These are phyloP conservation scores for Phycomyces blakesleeanus DNA, from an alignment of 192 early-diverging fungal species.

Conservation along the genomic window DNA sequence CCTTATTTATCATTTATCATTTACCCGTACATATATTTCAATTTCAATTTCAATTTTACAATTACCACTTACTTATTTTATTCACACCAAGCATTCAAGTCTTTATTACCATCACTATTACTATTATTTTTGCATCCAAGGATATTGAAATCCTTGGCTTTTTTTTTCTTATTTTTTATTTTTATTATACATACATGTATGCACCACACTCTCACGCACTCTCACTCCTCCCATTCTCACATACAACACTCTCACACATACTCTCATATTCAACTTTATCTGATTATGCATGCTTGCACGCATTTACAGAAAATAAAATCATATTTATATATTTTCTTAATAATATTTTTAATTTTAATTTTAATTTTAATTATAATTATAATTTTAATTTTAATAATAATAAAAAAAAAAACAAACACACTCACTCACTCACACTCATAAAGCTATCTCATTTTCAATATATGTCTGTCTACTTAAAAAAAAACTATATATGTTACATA, in stretches of 20 bases:
- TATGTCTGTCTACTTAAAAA: too few species aligned
- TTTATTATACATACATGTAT: neutral
- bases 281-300: neutral
- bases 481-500: too few species aligned
- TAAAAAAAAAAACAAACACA: too few species aligned
- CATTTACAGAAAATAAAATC: neutral
- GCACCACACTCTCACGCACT: neutral
- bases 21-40: too few species aligned
- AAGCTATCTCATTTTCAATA: neutral
- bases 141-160: slow-evolving; percentile 8
- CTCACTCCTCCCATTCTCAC: neutral
- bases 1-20: neutral
- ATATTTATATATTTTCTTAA: neutral
- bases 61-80: too few species aligned
- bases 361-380: too few species aligned
- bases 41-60: too few species aligned
- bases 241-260: neutral
- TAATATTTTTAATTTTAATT: too few species aligned
- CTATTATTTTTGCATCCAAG: neutral
- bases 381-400: too few species aligned
- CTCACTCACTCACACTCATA: slow-evolving; percentile 9
- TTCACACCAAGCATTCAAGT: neutral
- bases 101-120: neutral
- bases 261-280: neutral
- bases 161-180: neutral